Evolutionary conservation across 768 basidiomycete species (phyloP).

Genomic region (Tulasnella sp.): DNA sequence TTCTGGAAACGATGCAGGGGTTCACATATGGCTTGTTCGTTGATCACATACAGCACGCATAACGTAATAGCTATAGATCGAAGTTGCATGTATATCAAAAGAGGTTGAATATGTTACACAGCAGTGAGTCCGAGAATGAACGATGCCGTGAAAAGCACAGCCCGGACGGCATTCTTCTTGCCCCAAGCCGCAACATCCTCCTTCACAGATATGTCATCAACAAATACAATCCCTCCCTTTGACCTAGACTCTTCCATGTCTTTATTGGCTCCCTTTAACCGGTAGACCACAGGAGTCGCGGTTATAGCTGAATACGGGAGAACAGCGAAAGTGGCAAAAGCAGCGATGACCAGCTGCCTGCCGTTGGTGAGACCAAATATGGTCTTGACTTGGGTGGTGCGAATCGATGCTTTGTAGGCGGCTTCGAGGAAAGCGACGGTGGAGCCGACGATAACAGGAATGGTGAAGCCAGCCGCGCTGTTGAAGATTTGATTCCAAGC

Average conservation of each 20-base stretch:
- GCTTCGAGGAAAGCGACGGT: constrained; percentile 4
- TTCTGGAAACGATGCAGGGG: too few species aligned
- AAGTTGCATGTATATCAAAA: neutral
- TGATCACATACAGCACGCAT: too few species aligned
- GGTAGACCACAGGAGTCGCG: neutral
- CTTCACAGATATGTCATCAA: neutral
- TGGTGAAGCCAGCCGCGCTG: neutral
- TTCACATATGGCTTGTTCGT: too few species aligned
- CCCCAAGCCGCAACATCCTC: neutral
- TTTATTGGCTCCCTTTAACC: neutral
- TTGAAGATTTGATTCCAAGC: neutral
- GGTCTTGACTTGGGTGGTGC: neutral
- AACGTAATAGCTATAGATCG: too few species aligned
- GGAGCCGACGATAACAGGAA: constrained; percentile 1
- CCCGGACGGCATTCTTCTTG: constrained; percentile 5
- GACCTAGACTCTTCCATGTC: neutral
- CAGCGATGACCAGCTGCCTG: neutral
- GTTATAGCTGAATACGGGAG: neutral
- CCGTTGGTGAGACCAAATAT: neutral
- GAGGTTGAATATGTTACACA: neutral
- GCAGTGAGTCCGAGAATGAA: constrained; percentile 6
- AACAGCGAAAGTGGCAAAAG: neutral
- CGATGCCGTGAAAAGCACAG: neutral
- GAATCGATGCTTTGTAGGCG: neutral
- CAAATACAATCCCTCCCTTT: neutral